Evolutionary conservation across 345 rosid genomes (phyloP).

Genomic region (Jatropha curcas): DNA sequence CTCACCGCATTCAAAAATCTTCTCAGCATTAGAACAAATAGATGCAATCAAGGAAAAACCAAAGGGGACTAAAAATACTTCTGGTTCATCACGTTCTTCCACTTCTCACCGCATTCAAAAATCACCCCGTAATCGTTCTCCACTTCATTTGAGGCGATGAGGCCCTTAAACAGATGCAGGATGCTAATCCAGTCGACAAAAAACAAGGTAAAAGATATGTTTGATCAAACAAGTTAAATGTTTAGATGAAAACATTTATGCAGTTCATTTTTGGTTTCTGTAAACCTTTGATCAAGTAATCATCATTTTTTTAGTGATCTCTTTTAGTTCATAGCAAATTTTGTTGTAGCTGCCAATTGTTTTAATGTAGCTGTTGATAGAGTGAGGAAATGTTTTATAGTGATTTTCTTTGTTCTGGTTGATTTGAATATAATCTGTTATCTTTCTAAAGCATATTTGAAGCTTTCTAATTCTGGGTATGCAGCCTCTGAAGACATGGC

Average conservation of each 20-base stretch:
- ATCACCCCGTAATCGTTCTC: constrained; percentile 9
- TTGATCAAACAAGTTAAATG: not conserved
- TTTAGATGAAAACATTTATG: not conserved
- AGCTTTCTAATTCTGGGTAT: no score
- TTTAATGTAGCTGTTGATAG: constrained; percentile 1
- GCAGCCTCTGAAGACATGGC: not conserved
- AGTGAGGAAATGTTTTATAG: not conserved
- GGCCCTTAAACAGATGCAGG: not conserved
- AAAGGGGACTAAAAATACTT: constrained; percentile 14
- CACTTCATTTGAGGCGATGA: not conserved
- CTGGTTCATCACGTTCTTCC: constrained; percentile 16
- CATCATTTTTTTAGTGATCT: constrained; percentile 4
- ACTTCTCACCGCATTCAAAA: constrained; percentile 17
- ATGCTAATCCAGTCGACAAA: not conserved
- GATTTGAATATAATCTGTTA: not conserved
- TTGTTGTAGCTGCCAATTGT: not conserved
- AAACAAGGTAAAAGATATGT: not conserved
- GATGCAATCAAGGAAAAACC: constrained; percentile 33
- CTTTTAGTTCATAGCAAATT: constrained; percentile 6
- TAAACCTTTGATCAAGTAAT: not conserved
- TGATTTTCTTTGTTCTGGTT: not conserved
- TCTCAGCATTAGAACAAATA: constrained; percentile 55
- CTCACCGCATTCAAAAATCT: no score
- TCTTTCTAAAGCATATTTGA: no score
- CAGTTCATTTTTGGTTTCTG: constrained; percentile 2